Percentiles rank a stretch among this genome's conserved stretches.
phyloP scores from a whole-genome alignment of 2,329 filamentous ascomycete species.

The Aspergillus glaucus region DNA sequence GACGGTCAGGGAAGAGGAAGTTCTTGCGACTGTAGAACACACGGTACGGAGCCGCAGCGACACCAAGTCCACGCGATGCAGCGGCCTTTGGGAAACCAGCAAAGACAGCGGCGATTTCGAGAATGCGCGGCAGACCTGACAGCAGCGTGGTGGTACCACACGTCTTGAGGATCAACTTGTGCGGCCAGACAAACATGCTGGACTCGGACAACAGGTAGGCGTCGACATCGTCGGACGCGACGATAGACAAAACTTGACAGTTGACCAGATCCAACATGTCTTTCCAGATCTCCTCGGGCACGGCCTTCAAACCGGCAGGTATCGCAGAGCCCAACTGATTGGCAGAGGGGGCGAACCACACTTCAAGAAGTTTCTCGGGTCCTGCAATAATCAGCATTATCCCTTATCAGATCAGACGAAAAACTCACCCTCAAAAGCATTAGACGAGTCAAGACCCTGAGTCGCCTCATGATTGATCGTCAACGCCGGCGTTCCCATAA shows the following conservation, averaged over 20 bases:
- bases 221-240: constrained; percentile 89
- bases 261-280: constrained; percentile 97
- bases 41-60: constrained; percentile 81
- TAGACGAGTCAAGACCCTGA: constrained; percentile 85
- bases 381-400: constrained; percentile 42
- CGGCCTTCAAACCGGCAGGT: constrained; percentile 75
- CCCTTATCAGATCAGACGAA: not conserved
- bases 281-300: constrained; percentile 81
- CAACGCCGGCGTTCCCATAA: constrained; percentile 75
- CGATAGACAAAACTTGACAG: constrained; percentile 92
- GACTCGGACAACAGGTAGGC: constrained; percentile 97
- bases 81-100: constrained; percentile 85
- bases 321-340: constrained; percentile 61
- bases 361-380: constrained; percentile 95
- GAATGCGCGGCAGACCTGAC: constrained; percentile 78
- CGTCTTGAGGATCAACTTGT: constrained; percentile 98
- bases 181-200: constrained; percentile 99
- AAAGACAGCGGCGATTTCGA: constrained; percentile 81
- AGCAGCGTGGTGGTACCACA: constrained; percentile 95
- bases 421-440: constrained; percentile 79
- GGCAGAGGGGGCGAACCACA: constrained; percentile 88
- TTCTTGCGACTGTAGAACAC: constrained; percentile 99
- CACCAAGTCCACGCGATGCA: constrained; percentile 58
- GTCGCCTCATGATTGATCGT: constrained; percentile 96
- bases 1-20: constrained; percentile 90